Base-by-base conservation (phyloP, 2,329 filamentous ascomycete genomes). In the Periglandula ipomoeae region DNA sequence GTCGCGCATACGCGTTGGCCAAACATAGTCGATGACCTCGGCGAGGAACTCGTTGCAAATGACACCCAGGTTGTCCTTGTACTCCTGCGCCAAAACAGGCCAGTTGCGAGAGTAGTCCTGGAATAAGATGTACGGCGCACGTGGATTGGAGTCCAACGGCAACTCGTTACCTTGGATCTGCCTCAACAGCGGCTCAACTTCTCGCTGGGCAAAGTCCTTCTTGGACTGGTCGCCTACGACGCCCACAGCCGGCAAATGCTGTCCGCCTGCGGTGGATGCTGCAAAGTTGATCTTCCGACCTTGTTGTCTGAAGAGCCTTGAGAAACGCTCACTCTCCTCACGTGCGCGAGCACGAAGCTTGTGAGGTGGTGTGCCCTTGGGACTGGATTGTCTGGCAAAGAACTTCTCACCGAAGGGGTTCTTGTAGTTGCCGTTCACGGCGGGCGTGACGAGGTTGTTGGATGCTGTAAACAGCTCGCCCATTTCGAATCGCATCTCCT, bases 371-470 rank as follows among this genome's bases (percentile, higher is more conserved):
- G 73, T 76, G 22, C 73, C 74, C 50, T 70, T 70, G 11, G 72
- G 70, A 39, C 67, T 71, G 3, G 71, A 72, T 10, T 73, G 71
- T 8, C 71, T 65, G 6, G 72, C 66, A 57, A 76, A 76, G 63
- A 76, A 76, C 47, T 64, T 67, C 56, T 74, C 72, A 49, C 71
- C 70, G 15, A 74, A 72, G 0, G 73, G 73, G 51, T 76, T 76
- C 65, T 76, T 76, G 68, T 76, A 76, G 62, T 74, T 75, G 44
- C 73, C 74, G 47, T 76, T 73, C 23, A 76, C 71, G 35, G 74
- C 73, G 3, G 73, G 73, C 1, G 72, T 75, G 34, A 76, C 72
- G n/a, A 76, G 67, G 47, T 76, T 74, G 61, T 74, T 75, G 27
- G 71, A 76, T 0, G 68, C 65, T 0, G 73, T 74, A 51, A 76